A percentile compares a stretch with the other conserved stretches of the same genome.
Conservation (phyloP, 2,329 filamentous ascomycete species). For the Mycosphaerella sp. region DNA sequence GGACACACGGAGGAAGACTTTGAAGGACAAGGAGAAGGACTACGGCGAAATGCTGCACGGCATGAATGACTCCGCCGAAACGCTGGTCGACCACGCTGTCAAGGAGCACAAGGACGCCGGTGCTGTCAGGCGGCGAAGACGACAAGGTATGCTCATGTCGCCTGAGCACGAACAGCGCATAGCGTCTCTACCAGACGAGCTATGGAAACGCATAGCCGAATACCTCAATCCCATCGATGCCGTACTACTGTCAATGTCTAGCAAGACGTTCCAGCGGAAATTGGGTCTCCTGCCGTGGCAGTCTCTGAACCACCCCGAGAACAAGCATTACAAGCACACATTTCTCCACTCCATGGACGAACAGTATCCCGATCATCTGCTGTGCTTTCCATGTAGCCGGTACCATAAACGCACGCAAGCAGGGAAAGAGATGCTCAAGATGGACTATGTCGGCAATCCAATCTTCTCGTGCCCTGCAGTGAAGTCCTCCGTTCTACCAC, state of each 20-base stretch:
- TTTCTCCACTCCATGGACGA: conserved; percentile 50
- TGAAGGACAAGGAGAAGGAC: conserved; percentile 24
- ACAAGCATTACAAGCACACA: conserved; percentile 42
- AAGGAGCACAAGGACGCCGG: conserved; percentile 5
- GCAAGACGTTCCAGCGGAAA: conserved; percentile 42
- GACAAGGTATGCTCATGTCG: conserved; percentile 15
- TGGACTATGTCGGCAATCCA: conserved; percentile 50
- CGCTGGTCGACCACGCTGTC: conserved; percentile 24
- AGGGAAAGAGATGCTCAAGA: conserved; percentile 50
- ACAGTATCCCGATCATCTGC: conserved; percentile 49
- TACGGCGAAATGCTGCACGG: conserved; percentile 37
- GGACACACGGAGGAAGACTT: conserved; percentile 3
- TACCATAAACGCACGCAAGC: conserved; percentile 51
- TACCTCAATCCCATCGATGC: conserved; percentile 43
- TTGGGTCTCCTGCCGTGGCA: conserved; percentile 40
- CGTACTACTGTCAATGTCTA: conserved; percentile 47
- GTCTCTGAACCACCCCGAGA: conserved; percentile 39
- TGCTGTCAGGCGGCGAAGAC: conserved; percentile 7
- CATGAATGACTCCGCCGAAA: conserved; percentile 35
- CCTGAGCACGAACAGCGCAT: conserved; percentile 39
- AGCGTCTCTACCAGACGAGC: conserved; percentile 39
- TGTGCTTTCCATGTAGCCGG: conserved; percentile 53
- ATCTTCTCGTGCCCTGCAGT: conserved; percentile 52
- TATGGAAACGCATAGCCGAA: conserved; percentile 44
- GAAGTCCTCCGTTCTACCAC: conserved; percentile 47